Evolutionary conservation across 495 filamentous ascomycete species (phyloP), one percentile per base, ranked within the genome.

Genomic region (Parathielavia hyrcaniae): DNA sequence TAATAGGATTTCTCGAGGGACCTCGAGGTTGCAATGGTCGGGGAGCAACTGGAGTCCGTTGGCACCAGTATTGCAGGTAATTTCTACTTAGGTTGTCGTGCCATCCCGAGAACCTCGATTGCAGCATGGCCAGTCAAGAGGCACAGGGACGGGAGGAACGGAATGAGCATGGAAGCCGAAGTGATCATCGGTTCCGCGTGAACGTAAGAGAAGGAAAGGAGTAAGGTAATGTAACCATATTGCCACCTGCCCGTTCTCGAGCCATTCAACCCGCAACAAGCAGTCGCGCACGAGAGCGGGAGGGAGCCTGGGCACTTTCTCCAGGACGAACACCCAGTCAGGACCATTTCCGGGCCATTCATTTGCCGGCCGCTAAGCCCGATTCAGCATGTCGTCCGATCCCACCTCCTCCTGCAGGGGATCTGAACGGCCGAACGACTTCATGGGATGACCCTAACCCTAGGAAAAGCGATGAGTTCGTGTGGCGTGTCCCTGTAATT

Each of bases 321-420:
- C 26, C 3, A 30, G 26, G 3, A 2, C 26, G 26, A 30, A 30
- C 26, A 26, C 47, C 48, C 55, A 51, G 39, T 17, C 38, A 34
- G 3, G 38, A 46, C 36, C 38, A 23, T 3, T 32, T 38, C n/a
- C 32, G 30, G 44, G 38, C 38, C 26, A 20, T 17, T 35, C 2
- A 13, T 9, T 12, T 39, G 47, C 1, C 14, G 10, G 19, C 43
- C 26, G 35, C 48, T 53, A 45, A 20, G 14, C 56, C 30, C 41
- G 9, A 36, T 58, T 8, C 5, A 52, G 56, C 20, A 58, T 39
- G 46, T 58, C 48, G 56, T 23, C 56, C 56, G 56, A 52, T 39
- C 17, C 19, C 44, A 16, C 26, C 16, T 12, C 26, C 16, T 12
- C 20, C 30, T 12, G 10, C 53, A 13, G n/a, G 12, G 22, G 43